Evolutionary conservation across 1,139 yeast genomes (phyloP), one percentile per base, ranked within the genome.

Genomic region (Debaryomyces coudertii): DNA sequence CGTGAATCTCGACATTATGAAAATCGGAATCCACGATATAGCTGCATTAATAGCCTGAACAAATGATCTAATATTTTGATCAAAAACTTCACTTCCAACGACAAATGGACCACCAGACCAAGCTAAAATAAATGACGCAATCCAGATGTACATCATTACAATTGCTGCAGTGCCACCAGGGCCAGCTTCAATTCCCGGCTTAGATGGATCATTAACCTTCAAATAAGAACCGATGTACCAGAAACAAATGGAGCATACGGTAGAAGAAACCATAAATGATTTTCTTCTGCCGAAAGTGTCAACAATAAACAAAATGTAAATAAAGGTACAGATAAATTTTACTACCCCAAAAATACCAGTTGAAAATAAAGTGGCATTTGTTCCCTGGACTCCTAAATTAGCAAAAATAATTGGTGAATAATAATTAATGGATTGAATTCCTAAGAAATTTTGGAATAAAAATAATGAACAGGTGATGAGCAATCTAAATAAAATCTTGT

Each of bases 51-150:
- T 69, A 42, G 76, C 74, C 56, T 71, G 77, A 30, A 69, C 73
- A 45, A 71, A 72, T 5, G 76, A 65, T 45, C 78, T 61, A 47
- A 72, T 68, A 48, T 71, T 70, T 50, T 69, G 74, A 53, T 71
- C 76, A 51, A 70, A 72, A 1, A 72, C 68, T 52, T 73, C 78
- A 43, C 70, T 56, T 8, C 78, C 77, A 39, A 71, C 68, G 33
- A 73, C 76, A 50, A 68, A 73, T 2, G 77, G 77, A 30, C 75
- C 76, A 6, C 75, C 76, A 11, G 74, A 68, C 77, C 78, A 73
- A 1, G 76, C 76, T 38, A 66, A 58, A 39, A 71, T 71, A 45
- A 72, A 73, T 1, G 74, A 67, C 4, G 75, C 75, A 42, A 71
- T 68, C 76, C 77, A 72, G 39, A 72, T 58, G 52, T 72, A 73